Base-by-base conservation (phyloP, 78 protist genomes). In the Dictyostelium purpureum region DNA sequence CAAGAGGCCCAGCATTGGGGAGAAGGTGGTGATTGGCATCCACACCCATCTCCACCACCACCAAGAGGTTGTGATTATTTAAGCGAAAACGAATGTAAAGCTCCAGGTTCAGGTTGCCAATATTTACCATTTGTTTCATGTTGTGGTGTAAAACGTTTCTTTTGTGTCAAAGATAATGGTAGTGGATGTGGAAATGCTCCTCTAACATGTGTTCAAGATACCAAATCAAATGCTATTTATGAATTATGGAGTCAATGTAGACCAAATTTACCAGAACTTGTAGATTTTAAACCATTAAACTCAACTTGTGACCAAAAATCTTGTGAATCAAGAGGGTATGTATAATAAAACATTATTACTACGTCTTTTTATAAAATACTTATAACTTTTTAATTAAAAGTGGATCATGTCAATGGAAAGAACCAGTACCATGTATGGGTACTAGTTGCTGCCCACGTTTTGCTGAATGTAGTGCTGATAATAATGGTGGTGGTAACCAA, bases 381-480 rank as follows among this genome's bases (percentile, higher is more conserved):
- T 49, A 16, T 2, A 16, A 16, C 16, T 49, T 49, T 49, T 49
- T 49, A 16, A 16, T 49, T 49, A 16, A 16, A 16, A 49, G 56
- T 9, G 65, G 65, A 56, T 24, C 24, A 35, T 82, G 90, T 82
- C 74, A 82, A 26, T 67, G 77, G 90, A 57, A 70, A 24, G 90
- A 82, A 0, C 45, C 90, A 26, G 42, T 16, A 26, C 78, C 78
- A 70, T 82, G 90, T 47, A 26, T 35, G 52, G 80, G 79, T 57
- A 82, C 90, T 18, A 70, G 80, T 2, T 82, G 90, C 70, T 82
- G 90, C 28, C 90, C 90, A 82, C 56, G 78, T 51, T 6, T 16
- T 18, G 63, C 90, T 37, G 28, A 3, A 4, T 82, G 90, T 31
- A 70, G 9, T 3, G 70, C 59, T 38, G 9, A 7, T 19, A 16